Base-by-base conservation (phyloP, 805 yeast species). In the Millerago galiae region DNA sequence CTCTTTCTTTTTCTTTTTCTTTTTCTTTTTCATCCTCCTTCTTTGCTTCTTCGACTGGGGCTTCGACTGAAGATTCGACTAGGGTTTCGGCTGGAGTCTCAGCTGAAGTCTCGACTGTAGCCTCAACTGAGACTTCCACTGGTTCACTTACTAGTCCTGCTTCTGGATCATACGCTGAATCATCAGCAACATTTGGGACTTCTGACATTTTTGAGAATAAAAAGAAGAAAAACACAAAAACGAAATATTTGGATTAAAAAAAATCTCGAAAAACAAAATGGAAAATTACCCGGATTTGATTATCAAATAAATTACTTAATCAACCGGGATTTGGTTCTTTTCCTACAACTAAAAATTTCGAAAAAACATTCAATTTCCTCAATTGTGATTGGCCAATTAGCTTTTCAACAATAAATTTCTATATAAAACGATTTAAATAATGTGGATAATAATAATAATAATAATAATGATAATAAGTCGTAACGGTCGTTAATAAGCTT, bases 401-500 rank as follows among this genome's bases (percentile, higher is more conserved):
- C 24, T 21, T 21, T 7, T 21, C 24, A 21, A 21, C 24, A 21
- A 21, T 21, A 7, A 21, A 21, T 21, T 21, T 21, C 24, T 21
- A 21, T 35, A 35, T 35, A 13, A 27, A 35, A 26, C 31, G 24
- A 21, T 21, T 21, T 21, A 21, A 29, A 15, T 13, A 4, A 29
- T 29, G 31, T n/a, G n/a, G n/a, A n/a, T 29, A 29, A 8, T 29
- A 29, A 29, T 13, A 8, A 29, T 29, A 14, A 29, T 29, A 14
- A 29, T 29, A 29, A 29, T 25, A 14, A 25, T 24, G 18, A 12
- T 14, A 31, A 24, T 15, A 28, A 34, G 40, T 41, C 43, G 38
- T 32, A 38, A 42, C 45, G 45, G 24, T 38, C 41, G 33, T 35
- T 26, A 31, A 41, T 26, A 21, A 26, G 26, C 30, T 26, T 24